Evolutionary conservation across 805 yeast genomes (phyloP), one percentile per base, ranked within the genome.

Genomic region (Candida michaelii): DNA sequence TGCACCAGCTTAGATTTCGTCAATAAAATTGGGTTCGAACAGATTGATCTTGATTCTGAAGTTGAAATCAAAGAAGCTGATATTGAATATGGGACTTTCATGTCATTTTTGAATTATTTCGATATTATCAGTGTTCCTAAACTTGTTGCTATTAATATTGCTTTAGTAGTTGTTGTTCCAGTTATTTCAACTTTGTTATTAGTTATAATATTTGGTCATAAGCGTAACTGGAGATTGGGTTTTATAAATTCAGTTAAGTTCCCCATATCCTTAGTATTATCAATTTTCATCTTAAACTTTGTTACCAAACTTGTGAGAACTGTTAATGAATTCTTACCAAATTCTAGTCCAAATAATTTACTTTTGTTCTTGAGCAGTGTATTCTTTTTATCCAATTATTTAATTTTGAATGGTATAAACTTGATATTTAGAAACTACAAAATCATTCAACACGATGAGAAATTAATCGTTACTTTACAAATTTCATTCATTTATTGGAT

Each of bases 1-100:
- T 73, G 82, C 3, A 82, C 79, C 40, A 70, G 95, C 0, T 61
- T 85, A 52, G 93, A 83, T 51, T 67, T 85, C 45, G 66, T 79
- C 1, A 51, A 55, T 1, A 67, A 71, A 15, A 52, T 89, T 1
- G 58, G 55, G 13, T 36, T 46, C 7, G 65, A 63, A 9, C 44
- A 54, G 36, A 52, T 67, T 13, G 71, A 64, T 36, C 58, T 66
- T 43, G 73, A 66, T 44, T 31, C 30, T 11, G 36, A 30, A 21
- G 30, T 25, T n/a, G 12, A 30, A 5, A 30, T 19, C 3, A 17
- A 21, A 21, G 25, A 36, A 11, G 17, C 33, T 13, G 44, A 42
- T 23, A 35, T 25, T 10, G 42, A 41, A 21, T 58, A 52, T 27
- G 86, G 93, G 0, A 76, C 82, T 1, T 89, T 67, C 59, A 77